Conservation (phyloP, 192 early-diverging fungal species). For the Endogone sp. region DNA sequence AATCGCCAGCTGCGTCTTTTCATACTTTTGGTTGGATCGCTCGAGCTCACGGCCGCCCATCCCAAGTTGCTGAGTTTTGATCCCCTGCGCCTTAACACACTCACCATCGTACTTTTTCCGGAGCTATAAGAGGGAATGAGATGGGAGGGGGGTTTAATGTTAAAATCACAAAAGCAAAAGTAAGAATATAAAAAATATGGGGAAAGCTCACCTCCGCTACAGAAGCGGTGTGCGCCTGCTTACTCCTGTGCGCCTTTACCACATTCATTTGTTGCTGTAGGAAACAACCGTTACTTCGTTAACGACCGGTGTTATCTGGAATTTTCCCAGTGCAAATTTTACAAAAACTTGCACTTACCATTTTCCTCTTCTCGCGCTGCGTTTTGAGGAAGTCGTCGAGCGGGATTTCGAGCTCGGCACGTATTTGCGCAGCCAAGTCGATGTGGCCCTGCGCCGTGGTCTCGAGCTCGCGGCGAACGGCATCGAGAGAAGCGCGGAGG, state of each 20-base stretch:
- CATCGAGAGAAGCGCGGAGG: constrained; percentile 50
- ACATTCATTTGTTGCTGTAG: constrained; percentile 41
- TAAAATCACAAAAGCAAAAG: no score
- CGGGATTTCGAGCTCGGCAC: constrained; percentile 53
- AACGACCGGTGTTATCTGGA: constrained; percentile 25
- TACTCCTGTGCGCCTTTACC: constrained; percentile 48
- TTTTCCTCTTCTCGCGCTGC: constrained; percentile 62
- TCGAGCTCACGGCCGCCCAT: constrained; percentile 37
- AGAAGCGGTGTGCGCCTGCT: constrained; percentile 39
- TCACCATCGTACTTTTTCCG: constrained; percentile 42
- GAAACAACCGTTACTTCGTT: constrained; percentile 16
- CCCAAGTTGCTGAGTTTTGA: constrained; percentile 27
- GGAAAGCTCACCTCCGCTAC: constrained; percentile 42
- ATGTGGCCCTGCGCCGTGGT: constrained; percentile 56
- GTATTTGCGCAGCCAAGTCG: constrained; percentile 60
- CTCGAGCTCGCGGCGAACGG: constrained; percentile 60
- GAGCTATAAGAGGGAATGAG: constrained; percentile 18
- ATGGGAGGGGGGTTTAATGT: no score
- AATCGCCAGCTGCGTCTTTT: constrained; percentile 34
- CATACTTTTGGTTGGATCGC: constrained; percentile 27
- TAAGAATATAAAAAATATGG: no score
- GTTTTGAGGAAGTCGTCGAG: constrained; percentile 56
- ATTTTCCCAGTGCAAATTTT: not conserved
- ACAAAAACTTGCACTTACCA: constrained; percentile 24
- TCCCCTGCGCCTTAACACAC: constrained; percentile 28